Percentiles rank a stretch among this genome's conserved stretches.
Conservation (phyloP, 1,284 basidiomycete genomes). For the Heterobasidion occidentale region DNA sequence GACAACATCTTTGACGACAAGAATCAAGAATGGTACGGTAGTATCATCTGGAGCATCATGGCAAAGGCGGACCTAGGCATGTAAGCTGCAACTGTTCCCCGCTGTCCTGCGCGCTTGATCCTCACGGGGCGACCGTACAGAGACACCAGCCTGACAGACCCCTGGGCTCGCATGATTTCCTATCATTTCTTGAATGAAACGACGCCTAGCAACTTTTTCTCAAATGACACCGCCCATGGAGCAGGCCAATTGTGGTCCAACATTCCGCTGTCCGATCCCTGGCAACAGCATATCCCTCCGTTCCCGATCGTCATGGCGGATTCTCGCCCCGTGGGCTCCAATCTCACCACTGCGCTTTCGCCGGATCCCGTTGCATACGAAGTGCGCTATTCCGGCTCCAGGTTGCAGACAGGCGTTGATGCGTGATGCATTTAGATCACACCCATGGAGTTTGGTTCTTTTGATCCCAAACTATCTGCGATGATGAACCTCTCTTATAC, state of each 20-base stretch:
- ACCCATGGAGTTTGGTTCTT: conserved; percentile 61
- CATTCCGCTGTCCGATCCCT: conserved; percentile 36
- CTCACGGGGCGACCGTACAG: conserved; percentile 20
- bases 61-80: conserved; percentile 46
- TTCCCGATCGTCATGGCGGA: conserved; percentile 53
- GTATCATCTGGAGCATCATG: conserved; percentile 47
- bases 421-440: conserved; percentile 35
- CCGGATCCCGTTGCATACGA: conserved; percentile 53
- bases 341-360: conserved; percentile 30
- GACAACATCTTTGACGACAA: conserved; percentile 31
- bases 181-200: conserved; percentile 66
- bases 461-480: conserved; percentile 54
- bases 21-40: conserved; percentile 55
- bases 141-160: conserved; percentile 54
- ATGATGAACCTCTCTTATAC: conserved; percentile 51
- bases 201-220: conserved; percentile 47
- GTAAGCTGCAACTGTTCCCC: conserved; percentile 26
- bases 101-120: no score
- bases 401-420: background rate
- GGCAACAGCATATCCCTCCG: conserved; percentile 35
- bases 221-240: conserved; percentile 49
- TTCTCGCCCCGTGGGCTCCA: conserved; percentile 41
- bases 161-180: conserved; percentile 55
- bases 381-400: conserved; percentile 22
- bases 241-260: conserved; percentile 61